Evolutionary conservation across 805 yeast species (phyloP).

Genomic region (Aciculoconidium aculeatum): DNA sequence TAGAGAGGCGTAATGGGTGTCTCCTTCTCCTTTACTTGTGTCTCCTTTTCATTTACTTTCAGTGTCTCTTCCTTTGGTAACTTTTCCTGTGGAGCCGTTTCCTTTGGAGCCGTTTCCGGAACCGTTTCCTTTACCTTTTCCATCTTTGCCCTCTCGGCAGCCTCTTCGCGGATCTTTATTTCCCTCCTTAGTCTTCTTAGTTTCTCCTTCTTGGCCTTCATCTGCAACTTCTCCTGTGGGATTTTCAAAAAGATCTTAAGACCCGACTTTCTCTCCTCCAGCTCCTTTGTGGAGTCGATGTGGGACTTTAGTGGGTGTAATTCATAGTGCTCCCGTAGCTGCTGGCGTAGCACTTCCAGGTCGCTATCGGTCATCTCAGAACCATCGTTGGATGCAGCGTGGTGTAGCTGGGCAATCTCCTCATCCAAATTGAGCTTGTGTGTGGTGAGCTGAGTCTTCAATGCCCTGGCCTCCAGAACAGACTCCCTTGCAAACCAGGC

Average conservation of each 20-base stretch:
- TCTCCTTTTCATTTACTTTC: slow-evolving; percentile 1
- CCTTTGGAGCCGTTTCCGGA: not conserved
- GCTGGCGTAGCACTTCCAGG: slow-evolving; percentile 19
- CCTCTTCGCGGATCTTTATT: too few relatives aligned
- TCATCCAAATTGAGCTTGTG: slow-evolving; percentile 21
- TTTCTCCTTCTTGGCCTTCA: too few relatives aligned
- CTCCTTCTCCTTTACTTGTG: not conserved
- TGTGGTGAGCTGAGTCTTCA: slow-evolving; percentile 25
- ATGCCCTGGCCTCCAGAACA: slow-evolving; percentile 20
- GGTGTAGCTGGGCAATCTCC: slow-evolving; percentile 19
- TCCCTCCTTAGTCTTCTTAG: not conserved
- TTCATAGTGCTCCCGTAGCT: slow-evolving; percentile 29
- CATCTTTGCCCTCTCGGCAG: slow-evolving; percentile 1
- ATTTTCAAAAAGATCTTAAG: slow-evolving; percentile 13
- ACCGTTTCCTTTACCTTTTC: not conserved
- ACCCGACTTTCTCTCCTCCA: slow-evolving; percentile 12
- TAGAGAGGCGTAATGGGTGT: not conserved
- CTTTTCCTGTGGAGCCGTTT: not conserved
- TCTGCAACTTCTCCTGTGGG: too few relatives aligned
- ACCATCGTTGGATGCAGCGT: slow-evolving; percentile 5
- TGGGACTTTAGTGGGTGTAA: slow-evolving; percentile 33
- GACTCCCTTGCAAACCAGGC: slow-evolving; percentile 15
- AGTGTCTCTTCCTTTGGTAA: not conserved
- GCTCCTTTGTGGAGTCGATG: slow-evolving; percentile 32
- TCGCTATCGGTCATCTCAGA: slow-evolving; percentile 5